These are phyloP conservation scores for Debaryomyces udenii DNA, from an alignment of 1,139 yeast genomes.

Conservation along the genomic window DNA sequence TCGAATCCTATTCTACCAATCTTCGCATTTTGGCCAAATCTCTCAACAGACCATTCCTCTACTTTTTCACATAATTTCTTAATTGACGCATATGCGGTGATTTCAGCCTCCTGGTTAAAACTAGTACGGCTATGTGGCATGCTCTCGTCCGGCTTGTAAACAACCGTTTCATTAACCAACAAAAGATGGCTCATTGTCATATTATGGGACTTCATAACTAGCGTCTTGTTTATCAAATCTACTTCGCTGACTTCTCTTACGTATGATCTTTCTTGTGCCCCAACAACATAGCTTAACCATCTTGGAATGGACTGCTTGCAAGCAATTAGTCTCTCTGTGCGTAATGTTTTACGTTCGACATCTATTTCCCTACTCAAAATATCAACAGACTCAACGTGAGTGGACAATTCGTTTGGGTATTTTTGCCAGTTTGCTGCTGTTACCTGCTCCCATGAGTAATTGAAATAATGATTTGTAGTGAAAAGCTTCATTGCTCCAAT, in stretches of 20 bases:
- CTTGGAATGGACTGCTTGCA: slow-evolving; percentile 85
- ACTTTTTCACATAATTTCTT: slow-evolving; percentile 72
- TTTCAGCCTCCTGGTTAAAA: slow-evolving; percentile 83
- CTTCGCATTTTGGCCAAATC: slow-evolving; percentile 85
- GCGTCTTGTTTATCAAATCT: slow-evolving; percentile 62
- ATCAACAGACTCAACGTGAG: slow-evolving; percentile 96
- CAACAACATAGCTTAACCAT: slow-evolving; percentile 78
- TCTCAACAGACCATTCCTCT: slow-evolving; percentile 89
- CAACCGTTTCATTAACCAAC: slow-evolving; percentile 83
- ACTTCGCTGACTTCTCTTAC: slow-evolving; percentile 91
- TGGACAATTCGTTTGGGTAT: slow-evolving; percentile 88
- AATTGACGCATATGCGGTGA: slow-evolving; percentile 80
- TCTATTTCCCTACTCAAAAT: slow-evolving; percentile 74
- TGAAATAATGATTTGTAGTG: slow-evolving; percentile 65
- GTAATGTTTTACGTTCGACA: slow-evolving; percentile 54
- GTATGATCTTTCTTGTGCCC: slow-evolving; percentile 72
- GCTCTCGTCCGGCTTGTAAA: slow-evolving; percentile 67
- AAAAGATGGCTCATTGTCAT: slow-evolving; percentile 78
- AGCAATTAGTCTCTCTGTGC: slow-evolving; percentile 86
- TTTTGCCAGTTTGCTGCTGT: slow-evolving; percentile 97
- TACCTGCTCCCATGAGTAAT: slow-evolving; percentile 91
- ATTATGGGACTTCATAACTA: slow-evolving; percentile 84
- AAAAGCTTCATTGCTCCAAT: slow-evolving; percentile 68
- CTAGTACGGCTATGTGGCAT: slow-evolving; percentile 55
- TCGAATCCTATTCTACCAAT: slow-evolving; percentile 87